Percentiles rank a stretch among this genome's conserved stretches.
phyloP scores from a whole-genome alignment of 345 rosid genomes.

The Syzygium jambos region DNA sequence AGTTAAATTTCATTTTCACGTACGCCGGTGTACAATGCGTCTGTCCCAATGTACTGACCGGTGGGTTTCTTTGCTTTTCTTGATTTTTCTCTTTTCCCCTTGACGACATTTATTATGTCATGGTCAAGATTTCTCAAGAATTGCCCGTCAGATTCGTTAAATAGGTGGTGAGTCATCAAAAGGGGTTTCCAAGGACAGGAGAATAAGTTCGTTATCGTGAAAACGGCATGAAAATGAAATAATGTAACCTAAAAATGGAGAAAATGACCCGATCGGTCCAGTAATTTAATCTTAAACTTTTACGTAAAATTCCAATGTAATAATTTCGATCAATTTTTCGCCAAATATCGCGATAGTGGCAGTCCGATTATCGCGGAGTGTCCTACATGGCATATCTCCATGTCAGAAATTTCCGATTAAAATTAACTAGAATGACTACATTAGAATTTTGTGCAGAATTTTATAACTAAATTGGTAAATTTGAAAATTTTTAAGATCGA shows the following conservation, averaged over 20 bases:
- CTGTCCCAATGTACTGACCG: background rate
- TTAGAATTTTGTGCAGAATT: rapidly evolving
- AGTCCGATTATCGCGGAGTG: rapidly evolving
- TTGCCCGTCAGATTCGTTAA: background rate
- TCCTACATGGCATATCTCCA: background rate
- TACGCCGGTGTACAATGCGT: background rate
- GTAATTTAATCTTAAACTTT: no score
- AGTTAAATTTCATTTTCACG: background rate
- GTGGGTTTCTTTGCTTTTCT: background rate
- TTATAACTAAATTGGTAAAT: background rate
- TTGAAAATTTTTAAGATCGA: rapidly evolving
- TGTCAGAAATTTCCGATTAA: background rate
- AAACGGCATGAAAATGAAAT: background rate
- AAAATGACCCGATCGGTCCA: background rate
- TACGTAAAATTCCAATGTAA: background rate
- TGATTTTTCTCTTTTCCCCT: background rate
- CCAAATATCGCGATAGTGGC: rapidly evolving
- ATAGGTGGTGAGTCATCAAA: background rate
- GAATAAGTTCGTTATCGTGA: background rate
- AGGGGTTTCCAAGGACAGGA: background rate
- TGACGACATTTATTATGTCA: background rate
- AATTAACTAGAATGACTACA: background rate
- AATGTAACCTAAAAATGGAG: background rate
- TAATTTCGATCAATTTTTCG: background rate
- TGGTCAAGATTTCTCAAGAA: background rate